These are phyloP conservation scores for Hyphopichia buzzinii DNA, from an alignment of 1,139 yeast genomes.

Conservation along the genomic window DNA sequence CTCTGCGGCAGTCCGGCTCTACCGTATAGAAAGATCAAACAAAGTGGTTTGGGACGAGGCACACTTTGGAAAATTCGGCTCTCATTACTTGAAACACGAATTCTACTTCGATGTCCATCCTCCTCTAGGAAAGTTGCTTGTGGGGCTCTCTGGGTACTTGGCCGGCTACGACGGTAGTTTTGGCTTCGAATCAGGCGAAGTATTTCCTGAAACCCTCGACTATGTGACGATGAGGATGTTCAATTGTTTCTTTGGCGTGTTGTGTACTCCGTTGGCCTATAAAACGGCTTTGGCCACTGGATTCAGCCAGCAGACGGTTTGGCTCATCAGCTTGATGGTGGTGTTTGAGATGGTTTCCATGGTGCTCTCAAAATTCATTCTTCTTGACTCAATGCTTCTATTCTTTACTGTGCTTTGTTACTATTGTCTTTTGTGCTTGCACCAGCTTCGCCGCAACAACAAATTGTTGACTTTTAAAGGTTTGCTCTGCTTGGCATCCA, in stretches of 20 bases:
- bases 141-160: constrained; percentile 64
- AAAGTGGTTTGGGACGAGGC: constrained; percentile 96
- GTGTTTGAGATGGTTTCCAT: constrained; percentile 64
- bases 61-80: constrained; percentile 73
- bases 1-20: constrained; percentile 67
- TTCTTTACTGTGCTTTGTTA: constrained; percentile 68
- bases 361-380: constrained; percentile 65
- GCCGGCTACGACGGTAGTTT: constrained; percentile 69
- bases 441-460: constrained; percentile 36
- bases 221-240: constrained; percentile 62
- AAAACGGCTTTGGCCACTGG: constrained; percentile 54
- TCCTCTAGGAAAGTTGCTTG: constrained; percentile 69
- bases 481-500: constrained; percentile 54
- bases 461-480: constrained; percentile 46
- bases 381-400: constrained; percentile 69
- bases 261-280: constrained; percentile 65
- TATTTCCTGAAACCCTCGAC: constrained; percentile 55
- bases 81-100: constrained; percentile 60
- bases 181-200: constrained; percentile 59
- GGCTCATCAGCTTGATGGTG: constrained; percentile 59
- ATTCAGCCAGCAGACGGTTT: constrained; percentile 44
- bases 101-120: constrained; percentile 80
- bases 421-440: constrained; percentile 55
- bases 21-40: constrained; percentile 59
- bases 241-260: constrained; percentile 61